Evolutionary conservation across 1,284 basidiomycete species (phyloP).

Genomic region (Rhodofomes roseus): DNA sequence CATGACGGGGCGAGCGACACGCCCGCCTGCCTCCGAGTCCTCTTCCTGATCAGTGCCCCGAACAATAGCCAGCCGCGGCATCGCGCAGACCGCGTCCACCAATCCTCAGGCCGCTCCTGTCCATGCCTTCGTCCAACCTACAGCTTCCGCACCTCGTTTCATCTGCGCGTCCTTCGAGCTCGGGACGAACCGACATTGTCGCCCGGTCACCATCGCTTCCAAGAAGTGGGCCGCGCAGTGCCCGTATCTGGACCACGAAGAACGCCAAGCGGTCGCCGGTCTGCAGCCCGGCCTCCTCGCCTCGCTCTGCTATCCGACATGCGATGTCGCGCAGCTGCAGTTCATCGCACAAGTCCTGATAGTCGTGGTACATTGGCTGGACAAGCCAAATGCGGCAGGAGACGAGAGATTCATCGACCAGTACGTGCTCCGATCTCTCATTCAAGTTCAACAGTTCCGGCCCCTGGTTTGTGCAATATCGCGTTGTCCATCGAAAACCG

Average conservation of each 20-base stretch:
- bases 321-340: slow-evolving; percentile 51
- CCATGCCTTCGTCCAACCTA: slow-evolving; percentile 35
- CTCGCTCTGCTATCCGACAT: slow-evolving; percentile 52
- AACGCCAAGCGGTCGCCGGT: slow-evolving; percentile 29
- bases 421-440: slow-evolving; percentile 15
- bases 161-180: slow-evolving; percentile 42
- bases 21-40: neutral
- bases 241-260: slow-evolving; percentile 22
- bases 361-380: slow-evolving; percentile 32
- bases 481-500: too few relatives aligned
- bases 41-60: neutral
- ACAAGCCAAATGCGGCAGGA: slow-evolving; percentile 14
- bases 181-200: slow-evolving; percentile 50
- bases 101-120: neutral
- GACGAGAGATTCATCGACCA: slow-evolving; percentile 19
- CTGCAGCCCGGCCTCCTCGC: slow-evolving; percentile 52
- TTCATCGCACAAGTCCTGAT: slow-evolving; percentile 48
- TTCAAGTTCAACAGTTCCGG: too few relatives aligned
- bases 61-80: neutral
- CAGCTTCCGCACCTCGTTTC: slow-evolving; percentile 56
- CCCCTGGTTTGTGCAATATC: too few relatives aligned
- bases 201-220: slow-evolving; percentile 38
- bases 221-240: slow-evolving; percentile 40
- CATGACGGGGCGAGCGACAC: too few relatives aligned
- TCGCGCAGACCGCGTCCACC: too few relatives aligned